Evolutionary conservation across 805 yeast species (phyloP).

Genomic region (Teunomyces funiuensis): DNA sequence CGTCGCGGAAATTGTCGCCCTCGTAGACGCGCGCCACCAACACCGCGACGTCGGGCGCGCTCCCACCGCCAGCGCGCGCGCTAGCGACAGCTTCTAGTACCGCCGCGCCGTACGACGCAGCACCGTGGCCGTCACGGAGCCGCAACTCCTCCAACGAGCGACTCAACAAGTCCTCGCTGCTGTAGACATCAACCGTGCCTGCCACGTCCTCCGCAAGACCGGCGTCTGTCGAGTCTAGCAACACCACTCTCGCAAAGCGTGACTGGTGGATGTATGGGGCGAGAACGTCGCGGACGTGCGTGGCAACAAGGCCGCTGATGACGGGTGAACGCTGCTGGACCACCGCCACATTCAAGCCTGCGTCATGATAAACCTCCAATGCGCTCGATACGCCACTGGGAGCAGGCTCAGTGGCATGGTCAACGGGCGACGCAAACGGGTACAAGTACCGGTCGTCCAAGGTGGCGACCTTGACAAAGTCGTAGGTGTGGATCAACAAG

Average conservation of each 20-base stretch:
- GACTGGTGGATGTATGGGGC: conserved; percentile 46
- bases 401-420: conserved; percentile 25
- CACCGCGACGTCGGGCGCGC: conserved; percentile 29
- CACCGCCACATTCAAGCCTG: conserved; percentile 45
- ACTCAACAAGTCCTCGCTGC: conserved; percentile 30
- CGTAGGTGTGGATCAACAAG: conserved; percentile 63
- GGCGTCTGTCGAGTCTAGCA: conserved; percentile 74
- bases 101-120: conserved; percentile 8
- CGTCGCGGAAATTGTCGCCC: conserved; percentile 84
- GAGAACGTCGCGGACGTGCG: conserved; percentile 52
- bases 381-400: conserved; percentile 56
- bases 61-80: conserved; percentile 3
- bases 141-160: conserved; percentile 30
- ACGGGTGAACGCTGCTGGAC: conserved; percentile 85
- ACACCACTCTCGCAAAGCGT: conserved; percentile 46
- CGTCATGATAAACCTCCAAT: conserved; percentile 60
- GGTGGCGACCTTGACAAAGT: conserved; percentile 50
- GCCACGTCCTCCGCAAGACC: conserved; percentile 39
- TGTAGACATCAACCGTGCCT: conserved; percentile 26
- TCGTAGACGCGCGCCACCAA: conserved; percentile 73
- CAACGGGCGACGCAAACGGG: conserved; percentile 84
- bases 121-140: conserved; percentile 12
- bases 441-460: conserved; percentile 63
- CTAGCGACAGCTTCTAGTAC: conserved; percentile 14
- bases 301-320: conserved; percentile 57